Base-by-base conservation (phyloP, 73 alveolate species). In the Symbiodinium pilosum region DNA sequence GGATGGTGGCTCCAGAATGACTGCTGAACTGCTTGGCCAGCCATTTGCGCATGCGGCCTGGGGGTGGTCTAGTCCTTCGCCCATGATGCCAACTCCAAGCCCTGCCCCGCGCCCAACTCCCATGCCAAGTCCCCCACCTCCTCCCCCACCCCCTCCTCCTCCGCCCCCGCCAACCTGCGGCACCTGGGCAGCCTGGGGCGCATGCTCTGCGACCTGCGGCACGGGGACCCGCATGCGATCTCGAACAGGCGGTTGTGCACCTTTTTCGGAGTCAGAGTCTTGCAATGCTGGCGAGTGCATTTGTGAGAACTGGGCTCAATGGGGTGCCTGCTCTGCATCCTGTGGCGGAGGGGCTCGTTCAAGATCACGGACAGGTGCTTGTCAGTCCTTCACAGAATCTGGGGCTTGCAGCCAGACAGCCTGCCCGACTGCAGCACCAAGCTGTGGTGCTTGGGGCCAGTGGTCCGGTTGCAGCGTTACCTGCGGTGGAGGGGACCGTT, bases 121-220 rank as follows among this genome's bases (percentile, higher is more conserved):
- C 32, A 40, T 84, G 0, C 88, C 43, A 9, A 43, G 26, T 9
- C 54, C 56, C 56, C 93, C 94, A 1, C 4, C 54, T 2, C 94
- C 93, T n/a, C 38, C 64, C 40, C 91, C 91, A 4, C 41, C 85
- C 18, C 94, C 95, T 9, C 86, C 95, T 21, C 44, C 95, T 11
- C 95, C 93, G 18, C 83, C 95, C 0, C 87, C 95, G 26, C 68
- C 75, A 16, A 44, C 20, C 38, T 88, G 95, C 75, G 95, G 95
- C 26, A 88, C 95, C 34, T 88, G 95, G 95, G 86, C 86, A 39
- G 20, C 40, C 21, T 91, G 87, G 88, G 87, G 96, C 24, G 68
- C 88, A 4, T 91, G 96, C 96, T 91, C 96, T 11, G 96, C 51
- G 73, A 68, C 88, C 30, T 91, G 96, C 32, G 96, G 96, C 9